These are phyloP conservation scores for Salinomyces thailandicus DNA, from an alignment of 2,329 filamentous ascomycete species.

Conservation along the genomic window DNA sequence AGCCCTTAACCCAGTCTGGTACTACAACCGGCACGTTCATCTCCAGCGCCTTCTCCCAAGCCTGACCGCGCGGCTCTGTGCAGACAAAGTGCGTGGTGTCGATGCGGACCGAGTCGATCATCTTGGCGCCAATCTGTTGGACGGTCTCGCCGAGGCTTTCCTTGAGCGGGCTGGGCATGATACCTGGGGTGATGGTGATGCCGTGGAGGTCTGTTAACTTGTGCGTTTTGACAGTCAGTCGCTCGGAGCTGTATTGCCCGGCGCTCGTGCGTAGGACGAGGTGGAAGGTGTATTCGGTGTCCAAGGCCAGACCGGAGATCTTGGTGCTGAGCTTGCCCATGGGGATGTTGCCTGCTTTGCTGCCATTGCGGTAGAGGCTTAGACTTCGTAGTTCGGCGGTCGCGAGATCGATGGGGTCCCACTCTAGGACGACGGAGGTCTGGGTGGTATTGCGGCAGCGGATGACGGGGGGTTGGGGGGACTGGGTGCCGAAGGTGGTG, in stretches of 20 bases:
- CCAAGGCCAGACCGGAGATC: constrained; percentile 90
- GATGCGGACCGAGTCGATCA: constrained; percentile 82
- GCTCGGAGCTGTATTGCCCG: constrained; percentile 75
- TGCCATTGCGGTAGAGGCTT: constrained; percentile 87
- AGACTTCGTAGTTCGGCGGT: constrained; percentile 85
- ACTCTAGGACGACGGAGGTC: constrained; percentile 95
- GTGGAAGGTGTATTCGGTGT: constrained; percentile 93
- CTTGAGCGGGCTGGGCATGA: constrained; percentile 62
- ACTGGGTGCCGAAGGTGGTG: constrained; percentile 69
- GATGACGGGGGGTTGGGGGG: constrained; percentile 66
- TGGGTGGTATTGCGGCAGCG: constrained; percentile 95
- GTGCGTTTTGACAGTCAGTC: constrained; percentile 78
- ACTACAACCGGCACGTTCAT: constrained; percentile 96
- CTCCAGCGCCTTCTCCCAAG: constrained; percentile 94
- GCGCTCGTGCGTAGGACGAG: constrained; percentile 83
- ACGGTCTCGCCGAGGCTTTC: constrained; percentile 67
- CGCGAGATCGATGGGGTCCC: constrained; percentile 88
- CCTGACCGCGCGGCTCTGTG: constrained; percentile 76
- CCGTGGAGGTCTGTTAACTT: constrained; percentile 97
- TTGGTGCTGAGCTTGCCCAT: constrained; percentile 89
- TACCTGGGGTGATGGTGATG: constrained; percentile 85
- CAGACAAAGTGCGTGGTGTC: constrained; percentile 98
- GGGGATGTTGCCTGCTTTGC: constrained; percentile 92
- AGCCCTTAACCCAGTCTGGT: constrained; percentile 96
- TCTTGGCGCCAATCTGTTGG: constrained; percentile 81